phyloP scores from a whole-genome alignment of 2,329 filamentous ascomycete species.

The Cladosporium phlei region DNA sequence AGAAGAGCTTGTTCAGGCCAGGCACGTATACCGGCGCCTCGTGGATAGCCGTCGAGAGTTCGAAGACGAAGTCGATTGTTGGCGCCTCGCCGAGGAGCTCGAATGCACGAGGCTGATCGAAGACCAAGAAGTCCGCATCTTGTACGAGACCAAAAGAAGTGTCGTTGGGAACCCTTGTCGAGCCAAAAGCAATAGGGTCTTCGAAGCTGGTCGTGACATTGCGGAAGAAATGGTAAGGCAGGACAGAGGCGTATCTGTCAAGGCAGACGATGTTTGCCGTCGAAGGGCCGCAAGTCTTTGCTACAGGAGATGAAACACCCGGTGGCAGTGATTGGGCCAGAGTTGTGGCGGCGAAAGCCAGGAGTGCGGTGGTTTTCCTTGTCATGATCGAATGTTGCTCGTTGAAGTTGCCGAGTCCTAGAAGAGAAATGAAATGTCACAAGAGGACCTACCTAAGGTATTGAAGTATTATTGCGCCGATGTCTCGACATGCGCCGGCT shows the following conservation, averaged over 20 bases:
- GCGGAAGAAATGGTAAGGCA: slow-evolving; percentile 38
- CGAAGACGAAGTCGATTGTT: slow-evolving; percentile 36
- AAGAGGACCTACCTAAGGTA: too few species aligned
- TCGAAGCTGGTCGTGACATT: slow-evolving; percentile 6
- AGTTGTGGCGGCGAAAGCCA: not conserved
- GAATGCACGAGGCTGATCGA: slow-evolving; percentile 34
- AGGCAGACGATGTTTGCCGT: slow-evolving; percentile 33
- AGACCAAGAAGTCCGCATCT: slow-evolving; percentile 37
- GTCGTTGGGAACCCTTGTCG: slow-evolving; percentile 33
- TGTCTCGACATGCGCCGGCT: too few species aligned
- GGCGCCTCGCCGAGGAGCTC: slow-evolving; percentile 36
- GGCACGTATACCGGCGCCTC: slow-evolving; percentile 42
- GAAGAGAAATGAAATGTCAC: too few species aligned
- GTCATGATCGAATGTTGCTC: not conserved
- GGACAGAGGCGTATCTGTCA: slow-evolving; percentile 34
- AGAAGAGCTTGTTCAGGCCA: slow-evolving; percentile 37
- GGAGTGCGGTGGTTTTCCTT: not conserved
- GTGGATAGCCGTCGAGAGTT: slow-evolving; percentile 36
- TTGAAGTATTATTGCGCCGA: too few species aligned
- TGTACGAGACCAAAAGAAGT: slow-evolving; percentile 30
- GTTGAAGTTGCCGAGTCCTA: not conserved
- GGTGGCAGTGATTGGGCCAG: slow-evolving; percentile 4
- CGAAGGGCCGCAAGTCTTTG: slow-evolving; percentile 18
- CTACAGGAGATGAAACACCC: slow-evolving; percentile 15
- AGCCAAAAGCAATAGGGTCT: slow-evolving; percentile 29